Evolutionary conservation across 371 early-diverging fungal genomes (phyloP).

Genomic region (Mortierella sp.): DNA sequence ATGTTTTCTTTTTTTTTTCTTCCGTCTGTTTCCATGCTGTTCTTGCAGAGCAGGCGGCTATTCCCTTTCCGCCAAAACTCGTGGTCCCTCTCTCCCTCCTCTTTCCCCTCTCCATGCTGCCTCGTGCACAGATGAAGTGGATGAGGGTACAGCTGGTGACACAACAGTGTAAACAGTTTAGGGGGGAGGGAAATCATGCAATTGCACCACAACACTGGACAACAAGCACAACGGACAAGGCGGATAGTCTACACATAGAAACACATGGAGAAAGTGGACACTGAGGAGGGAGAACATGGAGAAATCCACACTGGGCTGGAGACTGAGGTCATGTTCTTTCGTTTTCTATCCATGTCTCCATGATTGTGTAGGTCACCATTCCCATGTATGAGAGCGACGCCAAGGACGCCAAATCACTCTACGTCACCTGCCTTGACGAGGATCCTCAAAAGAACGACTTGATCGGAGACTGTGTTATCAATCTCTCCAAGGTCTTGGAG

Average conservation of each 20-base stretch:
- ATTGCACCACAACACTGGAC: no score
- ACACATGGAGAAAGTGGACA: no score
- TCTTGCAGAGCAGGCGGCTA: no score
- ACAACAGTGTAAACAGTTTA: constrained; percentile 5
- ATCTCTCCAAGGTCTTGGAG: constrained; percentile 66
- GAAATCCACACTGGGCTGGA: no score
- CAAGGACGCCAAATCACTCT: constrained; percentile 42
- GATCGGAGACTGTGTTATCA: constrained; percentile 73
- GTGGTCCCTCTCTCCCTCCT: no score
- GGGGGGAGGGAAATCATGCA: no score
- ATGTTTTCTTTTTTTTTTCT: no score
- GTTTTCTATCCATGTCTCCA: constrained; percentile 28
- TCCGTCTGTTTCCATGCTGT: neutral
- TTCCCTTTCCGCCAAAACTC: no score
- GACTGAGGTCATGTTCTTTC: no score
- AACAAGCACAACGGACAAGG: no score
- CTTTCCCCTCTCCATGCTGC: neutral
- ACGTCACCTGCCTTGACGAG: constrained; percentile 44
- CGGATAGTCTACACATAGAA: no score
- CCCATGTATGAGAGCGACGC: constrained; percentile 42
- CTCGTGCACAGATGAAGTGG: constrained; percentile 1
- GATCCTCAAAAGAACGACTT: constrained; percentile 63
- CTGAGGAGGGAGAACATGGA: no score
- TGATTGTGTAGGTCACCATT: constrained; percentile 43
- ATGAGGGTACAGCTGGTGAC: neutral